phyloP scores from a whole-genome alignment of 208 protist species.

The Leptomonas pyrrhocoris region DNA sequence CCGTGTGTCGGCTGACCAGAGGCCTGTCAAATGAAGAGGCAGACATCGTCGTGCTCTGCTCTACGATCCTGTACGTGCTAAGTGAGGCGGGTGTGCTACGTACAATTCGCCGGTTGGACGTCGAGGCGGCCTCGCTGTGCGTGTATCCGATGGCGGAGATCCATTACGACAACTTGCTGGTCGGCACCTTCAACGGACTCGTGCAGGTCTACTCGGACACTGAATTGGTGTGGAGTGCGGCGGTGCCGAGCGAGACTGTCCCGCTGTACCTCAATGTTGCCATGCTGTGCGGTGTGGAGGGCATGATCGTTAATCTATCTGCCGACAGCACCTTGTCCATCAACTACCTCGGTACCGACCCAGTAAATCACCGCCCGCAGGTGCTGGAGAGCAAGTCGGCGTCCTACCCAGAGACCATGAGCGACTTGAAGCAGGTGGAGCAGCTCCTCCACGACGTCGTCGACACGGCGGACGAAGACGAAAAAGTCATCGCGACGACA shows the following conservation, averaged over 20 bases:
- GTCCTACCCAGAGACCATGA: slow-evolving; percentile 85
- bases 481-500: background rate
- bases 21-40: slow-evolving; percentile 40
- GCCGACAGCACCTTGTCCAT: slow-evolving; percentile 66
- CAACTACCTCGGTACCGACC: slow-evolving; percentile 95
- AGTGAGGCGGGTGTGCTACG: slow-evolving; percentile 47
- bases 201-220: slow-evolving; percentile 87
- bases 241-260: slow-evolving; percentile 34
- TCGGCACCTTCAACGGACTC: slow-evolving; percentile 70
- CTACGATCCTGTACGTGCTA: slow-evolving; percentile 76
- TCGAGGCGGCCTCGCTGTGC: slow-evolving; percentile 57
- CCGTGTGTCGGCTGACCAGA: slow-evolving; percentile 63
- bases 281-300: slow-evolving; percentile 64
- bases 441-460: slow-evolving; percentile 56
- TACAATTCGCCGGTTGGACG: slow-evolving; percentile 73
- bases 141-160: slow-evolving; percentile 64
- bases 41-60: slow-evolving; percentile 86
- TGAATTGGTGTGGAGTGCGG: slow-evolving; percentile 89
- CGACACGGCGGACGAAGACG: slow-evolving; percentile 15
- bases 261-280: slow-evolving; percentile 69
- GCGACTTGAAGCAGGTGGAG: slow-evolving; percentile 79
- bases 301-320: slow-evolving; percentile 82
- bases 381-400: slow-evolving; percentile 75
- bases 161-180: slow-evolving; percentile 78
- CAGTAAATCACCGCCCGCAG: slow-evolving; percentile 68